These are phyloP conservation scores for Silene noctiflora DNA, from an alignment of 179 eudicot species.

Conservation along the genomic window DNA sequence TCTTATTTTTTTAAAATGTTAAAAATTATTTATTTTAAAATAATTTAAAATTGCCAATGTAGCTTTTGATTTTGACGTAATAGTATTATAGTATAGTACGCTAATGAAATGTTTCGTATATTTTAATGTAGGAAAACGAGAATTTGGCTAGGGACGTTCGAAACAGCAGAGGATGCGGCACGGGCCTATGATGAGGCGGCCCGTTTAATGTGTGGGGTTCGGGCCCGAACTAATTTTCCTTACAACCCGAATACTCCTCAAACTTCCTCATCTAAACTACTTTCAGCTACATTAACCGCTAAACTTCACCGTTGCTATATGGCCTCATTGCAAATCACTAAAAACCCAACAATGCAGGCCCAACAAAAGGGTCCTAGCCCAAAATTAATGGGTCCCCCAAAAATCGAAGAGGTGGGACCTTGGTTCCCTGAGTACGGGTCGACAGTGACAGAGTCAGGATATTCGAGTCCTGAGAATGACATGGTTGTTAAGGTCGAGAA, in stretches of 20 bases:
- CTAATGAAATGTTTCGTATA: constrained; percentile 7
- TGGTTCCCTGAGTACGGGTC: constrained; percentile 17
- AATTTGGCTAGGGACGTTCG: constrained; percentile 42
- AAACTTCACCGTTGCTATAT: constrained; percentile 41
- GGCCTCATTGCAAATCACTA: constrained; percentile 39
- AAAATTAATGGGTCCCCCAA: constrained; percentile 8
- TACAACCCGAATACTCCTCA: constrained; percentile 35
- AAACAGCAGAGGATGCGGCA: constrained; percentile 44
- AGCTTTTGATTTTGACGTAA: not conserved
- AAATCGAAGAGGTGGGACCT: not conserved
- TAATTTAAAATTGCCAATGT: constrained; percentile 2
- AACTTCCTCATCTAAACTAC: constrained; percentile 34
- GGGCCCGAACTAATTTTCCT: constrained; percentile 42
- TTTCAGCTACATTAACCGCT: constrained; percentile 39
- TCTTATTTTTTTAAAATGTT: too few relatives aligned
- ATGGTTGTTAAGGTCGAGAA: constrained; percentile 27
- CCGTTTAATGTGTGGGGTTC: constrained; percentile 38
- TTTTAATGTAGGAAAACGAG: constrained; percentile 30
- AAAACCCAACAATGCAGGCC: constrained; percentile 31
- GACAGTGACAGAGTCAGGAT: not conserved
- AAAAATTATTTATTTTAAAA: too few relatives aligned
- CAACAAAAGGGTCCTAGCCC: constrained; percentile 23
- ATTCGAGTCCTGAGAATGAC: constrained; percentile 7
- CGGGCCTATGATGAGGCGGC: constrained; percentile 46
- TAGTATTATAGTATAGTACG: not conserved